Evolutionary conservation across 805 yeast genomes (phyloP), one percentile per base, ranked within the genome.

Genomic region (Saitoella complicata): DNA sequence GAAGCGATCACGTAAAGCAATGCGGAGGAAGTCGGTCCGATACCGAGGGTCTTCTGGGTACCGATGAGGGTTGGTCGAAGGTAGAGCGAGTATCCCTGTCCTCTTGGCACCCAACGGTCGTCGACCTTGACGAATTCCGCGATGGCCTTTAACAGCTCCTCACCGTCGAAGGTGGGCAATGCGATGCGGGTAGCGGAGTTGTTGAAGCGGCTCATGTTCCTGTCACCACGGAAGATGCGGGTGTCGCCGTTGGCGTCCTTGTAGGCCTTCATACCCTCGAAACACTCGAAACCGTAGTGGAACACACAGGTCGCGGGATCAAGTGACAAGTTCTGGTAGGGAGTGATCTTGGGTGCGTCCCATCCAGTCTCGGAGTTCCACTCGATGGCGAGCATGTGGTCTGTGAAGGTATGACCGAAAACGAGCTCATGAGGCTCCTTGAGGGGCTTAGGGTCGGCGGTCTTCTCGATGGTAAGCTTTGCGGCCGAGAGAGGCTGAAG

Each of bases 231-330:
- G 72, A 88, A 88, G 60, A 88, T 70, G 57, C 95, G 73, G 58
- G 86, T 63, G 49, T 78, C 63, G 49, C 80, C 81, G 40, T 78
- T 66, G 31, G 64, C 55, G 58, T 73, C 81, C 49, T 65, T 39
- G 72, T 87, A 88, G 9, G 96, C 96, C 69, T 88, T 88, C 68
- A 88, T 70, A 53, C 98, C 98, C 68, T 88, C 98, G 54, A 88
- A 91, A 48, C 88, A 73, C 64, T 85, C 95, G 58, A 91, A 88
- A 4, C 94, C 88, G 58, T 88, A 88, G 69, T 88, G 98, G 67
- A 88, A 77, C 33, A 87, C 97, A 61, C 82, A 75, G 12, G 91
- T 67, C 13, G 95, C 78, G 31, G 98, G 98, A 58, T 87, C 95
- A 47, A 88, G 63, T 11, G 69, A 56, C 44, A 88, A 65, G 42